Evolutionary conservation across 1,139 yeast genomes (phyloP).

Genomic region (Suhomyces ambrosiae): DNA sequence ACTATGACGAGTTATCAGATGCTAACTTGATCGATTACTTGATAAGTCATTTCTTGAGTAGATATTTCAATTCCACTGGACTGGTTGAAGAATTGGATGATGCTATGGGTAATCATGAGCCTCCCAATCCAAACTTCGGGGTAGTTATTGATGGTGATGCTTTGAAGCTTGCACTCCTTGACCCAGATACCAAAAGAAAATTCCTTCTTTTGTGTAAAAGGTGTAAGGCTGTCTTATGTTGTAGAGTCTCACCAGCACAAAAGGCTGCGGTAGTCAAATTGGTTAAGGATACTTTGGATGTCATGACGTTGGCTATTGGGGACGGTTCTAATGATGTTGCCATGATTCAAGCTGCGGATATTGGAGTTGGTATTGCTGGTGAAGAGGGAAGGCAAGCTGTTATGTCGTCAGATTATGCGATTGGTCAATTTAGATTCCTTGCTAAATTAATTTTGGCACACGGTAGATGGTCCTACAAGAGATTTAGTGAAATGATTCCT

Average conservation of each 20-base stretch:
- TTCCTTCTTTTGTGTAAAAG: slow-evolving; percentile 87
- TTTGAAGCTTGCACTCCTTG: slow-evolving; percentile 66
- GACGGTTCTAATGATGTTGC: slow-evolving; percentile 99
- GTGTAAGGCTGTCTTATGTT: slow-evolving; percentile 90
- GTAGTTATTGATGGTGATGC: slow-evolving; percentile 94
- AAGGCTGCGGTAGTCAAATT: slow-evolving; percentile 93
- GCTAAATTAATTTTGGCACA: slow-evolving; percentile 80
- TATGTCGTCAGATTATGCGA: slow-evolving; percentile 95
- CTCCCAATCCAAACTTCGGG: slow-evolving; percentile 78
- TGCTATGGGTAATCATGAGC: slow-evolving; percentile 72
- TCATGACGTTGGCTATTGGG: slow-evolving; percentile 92
- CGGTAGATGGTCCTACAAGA: slow-evolving; percentile 94
- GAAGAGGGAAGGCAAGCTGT: slow-evolving; percentile 98
- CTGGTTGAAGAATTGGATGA: slow-evolving; percentile 55
- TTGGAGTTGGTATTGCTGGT: slow-evolving; percentile 98
- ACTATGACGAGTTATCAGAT: slow-evolving; percentile 31
- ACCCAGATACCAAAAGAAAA: slow-evolving; percentile 58
- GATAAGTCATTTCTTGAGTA: slow-evolving; percentile 60
- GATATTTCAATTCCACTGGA: slow-evolving; percentile 67
- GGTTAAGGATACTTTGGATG: slow-evolving; percentile 74
- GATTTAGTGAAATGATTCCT: slow-evolving; percentile 93
- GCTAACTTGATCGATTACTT: slow-evolving; percentile 51
- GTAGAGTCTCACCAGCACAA: slow-evolving; percentile 97
- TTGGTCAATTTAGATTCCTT: slow-evolving; percentile 90
- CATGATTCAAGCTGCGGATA: slow-evolving; percentile 97